Conservation (phyloP, 306 rosid genomes). For the Dryas alaskensis region DNA sequence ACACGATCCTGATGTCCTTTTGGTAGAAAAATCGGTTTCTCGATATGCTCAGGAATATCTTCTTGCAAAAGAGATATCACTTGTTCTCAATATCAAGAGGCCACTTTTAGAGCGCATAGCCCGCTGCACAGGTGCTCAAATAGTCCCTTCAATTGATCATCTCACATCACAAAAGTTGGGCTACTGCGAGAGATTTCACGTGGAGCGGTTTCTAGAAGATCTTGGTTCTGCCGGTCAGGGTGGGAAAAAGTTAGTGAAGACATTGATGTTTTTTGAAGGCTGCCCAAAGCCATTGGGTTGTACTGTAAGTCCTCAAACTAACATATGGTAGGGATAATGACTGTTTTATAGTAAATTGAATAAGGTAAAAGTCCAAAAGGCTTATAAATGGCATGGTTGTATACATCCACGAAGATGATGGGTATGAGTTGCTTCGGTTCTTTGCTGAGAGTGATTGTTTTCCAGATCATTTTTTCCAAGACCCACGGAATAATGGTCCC, state of each 20-base stretch:
- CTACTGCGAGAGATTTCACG: conserved; percentile 76
- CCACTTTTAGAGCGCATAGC: conserved; percentile 89
- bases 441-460: background rate
- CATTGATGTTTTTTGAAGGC: conserved; percentile 95
- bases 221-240: conserved; percentile 57
- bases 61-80: conserved; percentile 81
- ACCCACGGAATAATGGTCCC: background rate
- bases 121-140: conserved; percentile 89
- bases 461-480: background rate
- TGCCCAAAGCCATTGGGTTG: conserved; percentile 98
- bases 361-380: background rate
- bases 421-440: background rate
- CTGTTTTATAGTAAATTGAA: background rate
- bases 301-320: conserved; percentile 66
- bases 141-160: conserved; percentile 81
- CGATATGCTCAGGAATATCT: conserved; percentile 93
- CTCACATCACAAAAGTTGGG: conserved; percentile 81
- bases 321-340: background rate
- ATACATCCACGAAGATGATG: background rate
- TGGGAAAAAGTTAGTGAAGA: conserved; percentile 70
- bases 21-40: conserved; percentile 97
- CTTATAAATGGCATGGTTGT: background rate
- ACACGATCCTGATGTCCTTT: conserved; percentile 74
- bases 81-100: conserved; percentile 85
- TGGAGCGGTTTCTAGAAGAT: conserved; percentile 74